Base-by-base conservation (phyloP, 2,329 filamentous ascomycete species). In the Triangularia verruculosa region DNA sequence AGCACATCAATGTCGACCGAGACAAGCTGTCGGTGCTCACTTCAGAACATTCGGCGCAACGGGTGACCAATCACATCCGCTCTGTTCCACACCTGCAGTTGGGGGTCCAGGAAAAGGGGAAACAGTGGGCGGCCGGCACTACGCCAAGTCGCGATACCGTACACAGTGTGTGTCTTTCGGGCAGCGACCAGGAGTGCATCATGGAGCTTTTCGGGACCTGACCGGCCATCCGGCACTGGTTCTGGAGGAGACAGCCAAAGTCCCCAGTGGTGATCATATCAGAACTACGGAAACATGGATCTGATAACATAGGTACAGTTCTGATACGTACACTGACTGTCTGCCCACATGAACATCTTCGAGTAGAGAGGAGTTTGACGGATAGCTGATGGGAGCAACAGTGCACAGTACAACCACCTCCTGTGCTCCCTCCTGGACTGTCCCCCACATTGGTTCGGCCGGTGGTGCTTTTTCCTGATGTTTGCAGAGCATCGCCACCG, bases 401-500 rank as follows among this genome's bases (percentile, higher is more conserved):
- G 32, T 12, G 32, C 15, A 34, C 32, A 34, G 15, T 13, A 43
- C 13, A 28, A 28, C 27, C 5, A 28, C 15, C 34, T n/a, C 34
- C 34, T 43, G 34, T 28, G 30, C 58, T 22, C 51, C n/a, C 17
- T 59, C 8, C 22, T 28, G 9, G 6, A 27, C 12, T 22, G 28
- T 12, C 27, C 22, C 28, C 30, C 51, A 56, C 12, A 11, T 24
- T 39, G 27, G 32, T 32, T 25, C 39, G 34, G 39, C 39, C 39
- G 39, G 39, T 47, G 39, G 39, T 47, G 56, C 51, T 25, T 47
- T 59, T 59, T 59, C 24, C 53, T 61, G 34, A 22, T 54, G 17
- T 22, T 57, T 53, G 60, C 52, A 32, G 34, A 56, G 53, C 64
- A 61, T 67, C 61, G 64, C 65, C 67, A 64, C 62, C 54, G 39